Percentiles rank a stretch among this genome's conserved stretches.
Conservation (phyloP, 176 grass and related monocot genomes). For the Ensete ventricosum region DNA sequence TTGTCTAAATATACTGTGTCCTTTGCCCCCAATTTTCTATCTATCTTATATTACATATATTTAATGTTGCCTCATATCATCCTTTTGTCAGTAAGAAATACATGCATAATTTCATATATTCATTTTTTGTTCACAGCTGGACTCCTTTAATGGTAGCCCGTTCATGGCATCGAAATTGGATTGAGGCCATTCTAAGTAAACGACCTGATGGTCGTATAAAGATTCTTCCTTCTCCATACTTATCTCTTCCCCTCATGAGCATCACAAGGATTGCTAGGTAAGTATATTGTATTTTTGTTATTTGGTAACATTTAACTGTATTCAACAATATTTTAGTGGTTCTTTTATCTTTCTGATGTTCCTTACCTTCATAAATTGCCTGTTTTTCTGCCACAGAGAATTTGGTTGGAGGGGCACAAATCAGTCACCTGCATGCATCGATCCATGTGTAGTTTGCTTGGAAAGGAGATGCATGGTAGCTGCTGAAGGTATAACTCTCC, state of each 20-base stretch:
- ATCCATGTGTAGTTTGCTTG: conserved; percentile 91
- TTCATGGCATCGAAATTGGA: conserved; percentile 70
- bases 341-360: not conserved
- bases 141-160: conserved; percentile 86
- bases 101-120: not conserved
- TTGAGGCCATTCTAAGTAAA: conserved; percentile 61
- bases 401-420: conserved; percentile 63
- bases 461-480: conserved; percentile 69
- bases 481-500: conserved; percentile 54
- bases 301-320: not conserved
- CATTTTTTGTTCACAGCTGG: conserved; percentile 24
- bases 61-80: no score
- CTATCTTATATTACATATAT: no score
- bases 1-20: not conserved
- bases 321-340: not conserved
- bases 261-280: conserved; percentile 83
- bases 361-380: no score
- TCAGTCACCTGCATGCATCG: conserved; percentile 56
- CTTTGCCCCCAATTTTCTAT: no score
- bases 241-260: conserved; percentile 90
- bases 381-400: conserved; percentile 43
- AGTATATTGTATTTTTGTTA: conserved; percentile 1
- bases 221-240: conserved; percentile 69
- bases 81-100: not conserved
- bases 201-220: conserved; percentile 27